Evolutionary conservation across 169 alveolate species (phyloP).

Genomic region (Besnoitia besnoiti): DNA sequence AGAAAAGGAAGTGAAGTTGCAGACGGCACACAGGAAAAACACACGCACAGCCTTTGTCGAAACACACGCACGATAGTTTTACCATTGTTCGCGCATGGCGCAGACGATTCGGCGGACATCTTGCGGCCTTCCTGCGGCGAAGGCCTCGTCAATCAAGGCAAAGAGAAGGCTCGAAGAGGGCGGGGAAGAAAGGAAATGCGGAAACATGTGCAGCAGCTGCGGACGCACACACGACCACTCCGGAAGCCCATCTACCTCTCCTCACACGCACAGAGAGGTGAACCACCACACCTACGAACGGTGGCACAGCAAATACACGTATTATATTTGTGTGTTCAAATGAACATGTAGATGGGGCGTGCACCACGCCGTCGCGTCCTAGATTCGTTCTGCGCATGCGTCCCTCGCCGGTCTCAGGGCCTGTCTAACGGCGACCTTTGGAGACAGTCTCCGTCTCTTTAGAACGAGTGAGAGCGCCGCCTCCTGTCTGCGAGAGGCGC

Average conservation of each 20-base stretch:
- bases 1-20: neutral
- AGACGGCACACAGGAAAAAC: neutral
- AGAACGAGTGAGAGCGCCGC: too few relatives aligned
- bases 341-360: neutral
- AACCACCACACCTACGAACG: neutral
- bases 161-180: slow-evolving; percentile 9
- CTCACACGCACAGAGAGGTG: neutral
- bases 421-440: too few relatives aligned
- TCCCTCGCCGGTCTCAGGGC: too few relatives aligned
- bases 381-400: too few relatives aligned
- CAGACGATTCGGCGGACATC: neutral
- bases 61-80: neutral
- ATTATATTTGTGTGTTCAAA: neutral
- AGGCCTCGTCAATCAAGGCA: neutral
- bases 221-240: neutral
- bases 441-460: too few relatives aligned
- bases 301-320: neutral
- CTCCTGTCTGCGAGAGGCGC: too few relatives aligned
- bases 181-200: neutral
- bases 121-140: neutral
- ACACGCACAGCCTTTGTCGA: neutral
- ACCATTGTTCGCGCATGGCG: slow-evolving; percentile 14
- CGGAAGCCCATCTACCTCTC: neutral
- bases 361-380: too few relatives aligned
- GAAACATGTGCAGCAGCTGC: neutral